Evolutionary conservation across 2,329 filamentous ascomycete genomes (phyloP).

Genomic region (Paraconiothyrium brasiliense): DNA sequence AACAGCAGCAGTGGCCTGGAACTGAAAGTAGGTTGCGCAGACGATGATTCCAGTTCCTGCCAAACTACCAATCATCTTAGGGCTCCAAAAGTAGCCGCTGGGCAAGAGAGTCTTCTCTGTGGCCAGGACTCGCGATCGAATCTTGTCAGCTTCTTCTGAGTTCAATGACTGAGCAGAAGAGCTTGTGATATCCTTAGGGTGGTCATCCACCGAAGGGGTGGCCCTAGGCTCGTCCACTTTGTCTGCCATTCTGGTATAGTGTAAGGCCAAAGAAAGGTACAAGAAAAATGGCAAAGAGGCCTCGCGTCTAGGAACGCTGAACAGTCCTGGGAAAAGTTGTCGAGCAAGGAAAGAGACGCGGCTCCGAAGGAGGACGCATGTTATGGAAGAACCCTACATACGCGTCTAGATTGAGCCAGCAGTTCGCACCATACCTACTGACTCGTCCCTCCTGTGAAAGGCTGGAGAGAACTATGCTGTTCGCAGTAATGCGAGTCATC

Average conservation of each 20-base stretch:
- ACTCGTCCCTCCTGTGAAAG: not conserved
- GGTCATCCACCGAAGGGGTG: not conserved
- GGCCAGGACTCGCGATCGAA: conserved; percentile 21
- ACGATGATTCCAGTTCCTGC: conserved; percentile 26
- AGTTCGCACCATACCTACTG: not conserved
- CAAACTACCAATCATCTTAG: conserved; percentile 25
- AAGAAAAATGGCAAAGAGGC: conserved; percentile 3
- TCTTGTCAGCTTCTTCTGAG: conserved; percentile 24
- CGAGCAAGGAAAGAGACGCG: not conserved
- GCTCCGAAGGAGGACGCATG: not conserved
- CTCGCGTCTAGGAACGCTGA: not conserved
- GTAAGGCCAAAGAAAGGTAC: not conserved
- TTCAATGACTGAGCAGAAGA: conserved; percentile 14
- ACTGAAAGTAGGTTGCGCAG: conserved; percentile 28
- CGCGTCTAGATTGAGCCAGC: not conserved
- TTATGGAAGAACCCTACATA: not conserved
- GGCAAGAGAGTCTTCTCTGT: conserved; percentile 20
- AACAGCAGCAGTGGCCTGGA: conserved; percentile 27
- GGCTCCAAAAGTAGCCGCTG: conserved; percentile 23
- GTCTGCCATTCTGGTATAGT: conserved; percentile 1
- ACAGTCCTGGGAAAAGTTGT: not conserved
- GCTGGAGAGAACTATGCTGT: not conserved
- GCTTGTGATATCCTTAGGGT: not conserved
- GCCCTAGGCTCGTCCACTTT: not conserved
- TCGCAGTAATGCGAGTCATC: not conserved